Conservation (phyloP, 257 asterid genomes). For the Capsicum rhomboideum region DNA sequence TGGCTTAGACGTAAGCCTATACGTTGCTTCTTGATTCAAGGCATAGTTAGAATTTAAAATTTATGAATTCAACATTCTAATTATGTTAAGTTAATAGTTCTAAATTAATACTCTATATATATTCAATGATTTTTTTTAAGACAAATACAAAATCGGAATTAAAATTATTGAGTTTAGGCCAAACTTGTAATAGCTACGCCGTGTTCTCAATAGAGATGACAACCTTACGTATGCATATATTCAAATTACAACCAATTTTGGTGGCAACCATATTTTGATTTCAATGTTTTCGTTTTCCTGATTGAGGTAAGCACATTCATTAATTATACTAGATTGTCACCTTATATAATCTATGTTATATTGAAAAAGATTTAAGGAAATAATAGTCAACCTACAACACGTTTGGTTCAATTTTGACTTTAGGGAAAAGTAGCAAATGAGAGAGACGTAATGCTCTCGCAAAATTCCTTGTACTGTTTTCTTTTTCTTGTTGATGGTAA, state of each 20-base stretch:
- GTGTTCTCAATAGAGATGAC: background rate
- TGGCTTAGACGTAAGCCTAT: background rate
- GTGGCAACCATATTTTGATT: background rate
- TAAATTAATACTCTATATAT: background rate
- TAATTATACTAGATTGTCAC: background rate
- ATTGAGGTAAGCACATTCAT: background rate
- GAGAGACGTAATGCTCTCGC: background rate
- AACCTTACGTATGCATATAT: background rate
- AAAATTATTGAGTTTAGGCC: background rate
- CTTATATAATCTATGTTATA: background rate
- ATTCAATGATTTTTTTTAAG: background rate
- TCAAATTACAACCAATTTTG: background rate
- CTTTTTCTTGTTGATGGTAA: background rate
- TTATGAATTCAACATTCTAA: background rate
- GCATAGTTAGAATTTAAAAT: background rate
- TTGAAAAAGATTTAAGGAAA: background rate
- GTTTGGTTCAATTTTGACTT: background rate
- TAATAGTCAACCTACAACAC: background rate
- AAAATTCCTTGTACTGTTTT: background rate
- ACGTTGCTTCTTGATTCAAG: background rate
- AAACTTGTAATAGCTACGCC: too few relatives aligned
- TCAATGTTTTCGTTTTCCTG: background rate
- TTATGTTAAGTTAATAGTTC: background rate
- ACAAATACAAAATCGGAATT: accelerated
- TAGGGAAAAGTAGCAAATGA: background rate